Conservation (phyloP, 1,284 basidiomycete genomes). For the Schizophyllum amplum region DNA sequence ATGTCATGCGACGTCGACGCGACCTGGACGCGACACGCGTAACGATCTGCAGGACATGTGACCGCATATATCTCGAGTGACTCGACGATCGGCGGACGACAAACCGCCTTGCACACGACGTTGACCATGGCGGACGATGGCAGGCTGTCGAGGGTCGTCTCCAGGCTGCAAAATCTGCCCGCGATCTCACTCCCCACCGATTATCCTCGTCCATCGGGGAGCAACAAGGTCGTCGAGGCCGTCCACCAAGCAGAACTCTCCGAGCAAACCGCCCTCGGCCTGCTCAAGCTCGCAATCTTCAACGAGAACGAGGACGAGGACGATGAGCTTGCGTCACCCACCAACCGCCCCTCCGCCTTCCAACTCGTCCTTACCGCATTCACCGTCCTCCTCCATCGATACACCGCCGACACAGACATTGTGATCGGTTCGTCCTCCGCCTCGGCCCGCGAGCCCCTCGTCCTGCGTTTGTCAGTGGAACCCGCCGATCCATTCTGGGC, state of each 20-base stretch:
- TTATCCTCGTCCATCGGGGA: conserved; percentile 80
- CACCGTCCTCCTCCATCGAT: conserved; percentile 85
- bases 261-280: conserved; percentile 57
- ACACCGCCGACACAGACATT: conserved; percentile 94
- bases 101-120: background rate
- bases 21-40: background rate
- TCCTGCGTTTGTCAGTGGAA: conserved; percentile 82
- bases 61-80: background rate
- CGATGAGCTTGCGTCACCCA: conserved; percentile 34
- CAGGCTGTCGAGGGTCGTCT: conserved; percentile 45
- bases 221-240: conserved; percentile 74
- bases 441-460: conserved; percentile 70
- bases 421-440: conserved; percentile 89
- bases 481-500: conserved; percentile 90
- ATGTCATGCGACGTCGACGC: too few species aligned
- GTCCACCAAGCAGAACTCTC: conserved; percentile 61
- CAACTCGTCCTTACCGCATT: conserved; percentile 92
- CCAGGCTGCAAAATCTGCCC: conserved; percentile 70
- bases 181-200: conserved; percentile 94
- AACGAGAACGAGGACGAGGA: conserved; percentile 46
- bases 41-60: background rate
- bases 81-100: background rate
- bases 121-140: conserved; percentile 24
- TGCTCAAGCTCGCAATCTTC: conserved; percentile 74
- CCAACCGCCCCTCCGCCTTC: conserved; percentile 72